A percentile compares a stretch with the other conserved stretches of the same genome.
Conservation (phyloP, 192 early-diverging fungal genomes). For the Linnemannia elongata region DNA sequence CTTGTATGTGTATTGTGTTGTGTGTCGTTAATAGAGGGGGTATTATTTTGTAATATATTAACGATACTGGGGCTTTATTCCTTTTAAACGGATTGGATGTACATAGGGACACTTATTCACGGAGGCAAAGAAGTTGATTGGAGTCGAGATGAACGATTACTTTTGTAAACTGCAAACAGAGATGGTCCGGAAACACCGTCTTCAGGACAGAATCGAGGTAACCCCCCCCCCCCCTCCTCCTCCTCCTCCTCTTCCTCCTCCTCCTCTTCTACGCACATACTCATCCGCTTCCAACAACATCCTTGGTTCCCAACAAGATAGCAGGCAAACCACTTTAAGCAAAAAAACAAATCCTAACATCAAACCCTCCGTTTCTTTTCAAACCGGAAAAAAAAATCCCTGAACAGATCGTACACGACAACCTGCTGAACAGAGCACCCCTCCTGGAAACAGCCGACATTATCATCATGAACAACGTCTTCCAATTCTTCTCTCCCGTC, state of each 20-base stretch:
- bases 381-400: too few relatives aligned
- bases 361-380: neutral
- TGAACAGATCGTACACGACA: slow-evolving; percentile 63
- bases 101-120: slow-evolving; percentile 67
- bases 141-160: slow-evolving; percentile 72
- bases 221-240: neutral
- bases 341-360: neutral
- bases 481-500: slow-evolving; percentile 68
- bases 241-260: too few relatives aligned
- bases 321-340: too few relatives aligned
- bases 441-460: slow-evolving; percentile 64
- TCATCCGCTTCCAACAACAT: too few relatives aligned
- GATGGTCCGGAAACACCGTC: slow-evolving; percentile 64
- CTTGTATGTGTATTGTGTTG: neutral
- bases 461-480: slow-evolving; percentile 74
- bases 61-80: neutral
- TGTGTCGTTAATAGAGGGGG: slow-evolving; percentile 23
- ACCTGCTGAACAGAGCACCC: slow-evolving; percentile 57
- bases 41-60: slow-evolving; percentile 59
- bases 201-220: slow-evolving; percentile 68
- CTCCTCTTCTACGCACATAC: neutral
- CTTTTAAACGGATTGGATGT: neutral
- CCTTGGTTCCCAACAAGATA: too few relatives aligned
- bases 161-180: slow-evolving; percentile 66
- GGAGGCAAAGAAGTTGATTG: slow-evolving; percentile 65